Conservation (phyloP, 352 stramenopile species). For the Globisporangium sylvaticum region DNA sequence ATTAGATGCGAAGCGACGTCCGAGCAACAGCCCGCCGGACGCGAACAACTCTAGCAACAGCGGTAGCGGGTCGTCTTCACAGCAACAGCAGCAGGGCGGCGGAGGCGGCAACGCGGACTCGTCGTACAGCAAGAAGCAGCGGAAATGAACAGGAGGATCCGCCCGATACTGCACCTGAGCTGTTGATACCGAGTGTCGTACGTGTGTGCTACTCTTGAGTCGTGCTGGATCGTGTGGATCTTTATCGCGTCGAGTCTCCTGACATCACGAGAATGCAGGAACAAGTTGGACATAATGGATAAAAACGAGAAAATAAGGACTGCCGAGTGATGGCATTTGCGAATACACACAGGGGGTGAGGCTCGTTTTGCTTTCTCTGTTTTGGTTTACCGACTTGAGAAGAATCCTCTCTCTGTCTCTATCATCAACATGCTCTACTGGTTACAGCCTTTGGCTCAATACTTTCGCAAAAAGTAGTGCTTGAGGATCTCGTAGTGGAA, state of each 20-base stretch:
- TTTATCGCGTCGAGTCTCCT: not conserved
- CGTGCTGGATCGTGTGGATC: not conserved
- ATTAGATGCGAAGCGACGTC: conserved; percentile 73
- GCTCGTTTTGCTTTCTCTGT: not conserved
- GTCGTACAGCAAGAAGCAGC: conserved; percentile 54
- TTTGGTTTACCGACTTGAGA: not conserved
- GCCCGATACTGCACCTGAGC: not conserved
- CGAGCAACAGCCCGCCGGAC: conserved; percentile 32
- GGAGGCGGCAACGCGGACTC: conserved; percentile 16
- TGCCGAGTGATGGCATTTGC: not conserved
- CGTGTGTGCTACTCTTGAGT: not conserved
- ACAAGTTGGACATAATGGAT: not conserved
- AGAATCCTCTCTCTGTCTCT: not conserved
- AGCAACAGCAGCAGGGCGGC: conserved; percentile 13
- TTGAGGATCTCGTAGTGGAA: conserved; percentile 76
- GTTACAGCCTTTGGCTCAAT: conserved; percentile 27
- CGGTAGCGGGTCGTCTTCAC: conserved; percentile 24
- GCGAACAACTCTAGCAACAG: conserved; percentile 28
- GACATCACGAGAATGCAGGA: not conserved
- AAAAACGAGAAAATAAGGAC: conserved; percentile 9
- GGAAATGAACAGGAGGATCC: conserved; percentile 29
- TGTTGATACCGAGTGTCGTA: not conserved
- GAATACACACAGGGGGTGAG: conserved; percentile 4
- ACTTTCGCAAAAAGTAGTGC: conserved; percentile 74
- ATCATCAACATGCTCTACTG: not conserved